Evolutionary conservation across 352 stramenopile species (phyloP), one percentile per base, ranked within the genome.

Genomic region (Blastocystis sp.): DNA sequence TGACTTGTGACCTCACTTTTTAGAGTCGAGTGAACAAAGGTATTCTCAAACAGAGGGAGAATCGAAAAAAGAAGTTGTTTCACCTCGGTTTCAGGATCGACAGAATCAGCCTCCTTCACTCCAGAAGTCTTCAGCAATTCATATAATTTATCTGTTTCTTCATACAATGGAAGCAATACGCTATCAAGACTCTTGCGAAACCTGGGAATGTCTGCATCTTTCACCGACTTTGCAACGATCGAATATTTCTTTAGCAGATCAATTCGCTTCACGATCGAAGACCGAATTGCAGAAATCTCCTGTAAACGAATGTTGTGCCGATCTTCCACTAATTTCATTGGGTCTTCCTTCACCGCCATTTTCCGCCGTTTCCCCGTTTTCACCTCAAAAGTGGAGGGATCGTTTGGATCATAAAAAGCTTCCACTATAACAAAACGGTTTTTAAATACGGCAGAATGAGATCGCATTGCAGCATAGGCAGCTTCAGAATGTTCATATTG

Each of bases 381-480:
- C 63, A 37, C 41, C 39, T 84, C 73, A 34, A 84, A 84, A 8
- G 73, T 84, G 7, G 47, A 9, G 56, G 73, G 50, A 43, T 84
- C 73, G 26, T 84, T 61, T 11, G 53, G 47, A 43, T 84, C 68
- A 37, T 84, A 84, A 3, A 55, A 29, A 13, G 73, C 53, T 41
- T 84, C 43, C 20, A 84, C 73, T 6, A 84, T 53, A 18, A 84
- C 55, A 13, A 64, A 84, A 23, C 73, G 73, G 29, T 64, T 84
- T 29, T 84, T 64, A 55, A 84, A 84, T 3, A 84, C 50, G 20
- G 73, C 73, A 6, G 73, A 84, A 23, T 53, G 73, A 18, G 73
- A 84, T 37, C 53, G 73, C 73, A 84, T 66, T 2, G 73, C 73
- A 11, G 54, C 47, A 37, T 84, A 84, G 39, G 73, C 73, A 9